Base-by-base conservation (phyloP, 1,284 basidiomycete genomes). In the Coniferiporia weirii region DNA sequence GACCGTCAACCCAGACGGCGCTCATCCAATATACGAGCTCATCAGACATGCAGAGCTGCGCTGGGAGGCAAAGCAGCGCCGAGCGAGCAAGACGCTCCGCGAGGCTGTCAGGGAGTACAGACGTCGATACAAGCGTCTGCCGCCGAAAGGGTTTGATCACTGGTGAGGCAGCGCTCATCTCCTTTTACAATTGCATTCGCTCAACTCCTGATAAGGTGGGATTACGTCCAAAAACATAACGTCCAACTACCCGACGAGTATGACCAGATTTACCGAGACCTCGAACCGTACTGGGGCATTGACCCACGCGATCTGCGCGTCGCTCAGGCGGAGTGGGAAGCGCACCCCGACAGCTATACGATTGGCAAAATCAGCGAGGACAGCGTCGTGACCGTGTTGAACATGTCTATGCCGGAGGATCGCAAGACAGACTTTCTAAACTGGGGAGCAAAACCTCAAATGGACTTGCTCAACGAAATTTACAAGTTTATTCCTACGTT, bases 181-280 rank as follows among this genome's bases (percentile, higher is more conserved):
- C 38, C 34, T 36, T 47, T 40, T 38, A 4, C 4, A 53, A 19
- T n/a, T 17, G 49, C 17, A 51, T 45, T 15, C 8, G 32, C 13
- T 49, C 32, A 6, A 27, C 20, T 13, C 51, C 22, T 17, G 12
- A 46, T n/a, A 46, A 82, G 81, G 81, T 87, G 85, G 85, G 66
- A 69, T 10, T 87, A 84, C 63, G 79, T 82, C 3, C 65, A 77
- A 60, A 70, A 75, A 47, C 69, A 87, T 69, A 66, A 78, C 12
- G 77, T 89, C 2, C 78, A 77, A 40, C 77, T 87, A 0, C 78
- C 77, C 1, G 84, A 87, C 66, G 80, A 87, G 53, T 82, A 80
- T 55, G 78, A 81, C 64, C 76, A 80, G 54, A 82, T 87, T 44
- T 71, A 77, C 61, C 64, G 70, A 10, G 81, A 83, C 65, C 67